phyloP scores from a whole-genome alignment of 768 basidiomycete genomes.

The Leccinellum luteum region DNA sequence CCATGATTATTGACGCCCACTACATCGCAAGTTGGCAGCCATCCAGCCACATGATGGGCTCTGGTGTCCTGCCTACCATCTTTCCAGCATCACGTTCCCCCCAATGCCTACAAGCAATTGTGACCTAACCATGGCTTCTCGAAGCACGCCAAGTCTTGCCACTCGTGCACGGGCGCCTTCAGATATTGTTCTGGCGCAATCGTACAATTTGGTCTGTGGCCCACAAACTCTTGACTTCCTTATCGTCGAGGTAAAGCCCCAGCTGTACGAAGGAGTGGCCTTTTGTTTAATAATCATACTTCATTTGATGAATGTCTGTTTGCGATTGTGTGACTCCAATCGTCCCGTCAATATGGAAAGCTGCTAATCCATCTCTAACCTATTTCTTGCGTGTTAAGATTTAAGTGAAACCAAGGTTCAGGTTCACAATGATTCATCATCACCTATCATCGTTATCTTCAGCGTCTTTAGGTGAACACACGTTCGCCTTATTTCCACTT shows the following conservation, averaged over 20 bases:
- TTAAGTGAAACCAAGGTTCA: background rate
- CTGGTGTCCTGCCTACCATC: background rate
- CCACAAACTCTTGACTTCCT: background rate
- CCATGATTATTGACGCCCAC: background rate
- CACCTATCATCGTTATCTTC: constrained; percentile 12
- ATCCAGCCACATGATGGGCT: background rate
- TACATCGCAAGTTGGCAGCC: background rate
- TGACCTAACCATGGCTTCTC: background rate
- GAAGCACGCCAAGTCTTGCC: background rate
- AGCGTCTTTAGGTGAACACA: constrained; percentile 10
- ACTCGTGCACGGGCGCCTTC: background rate
- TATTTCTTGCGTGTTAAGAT: background rate
- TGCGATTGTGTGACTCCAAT: background rate
- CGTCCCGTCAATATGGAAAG: background rate
- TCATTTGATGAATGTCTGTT: background rate
- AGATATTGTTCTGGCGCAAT: background rate
- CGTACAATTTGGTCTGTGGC: background rate
- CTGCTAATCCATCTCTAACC: background rate
- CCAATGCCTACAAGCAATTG: background rate
- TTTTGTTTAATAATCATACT: background rate
- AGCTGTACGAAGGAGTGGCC: background rate
- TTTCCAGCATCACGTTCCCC: background rate
- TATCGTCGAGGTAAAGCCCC: background rate
- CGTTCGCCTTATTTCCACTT: background rate
- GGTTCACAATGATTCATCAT: background rate